Conservation (phyloP, 2,329 filamentous ascomycete genomes). For the Sporothrix mexicana region DNA sequence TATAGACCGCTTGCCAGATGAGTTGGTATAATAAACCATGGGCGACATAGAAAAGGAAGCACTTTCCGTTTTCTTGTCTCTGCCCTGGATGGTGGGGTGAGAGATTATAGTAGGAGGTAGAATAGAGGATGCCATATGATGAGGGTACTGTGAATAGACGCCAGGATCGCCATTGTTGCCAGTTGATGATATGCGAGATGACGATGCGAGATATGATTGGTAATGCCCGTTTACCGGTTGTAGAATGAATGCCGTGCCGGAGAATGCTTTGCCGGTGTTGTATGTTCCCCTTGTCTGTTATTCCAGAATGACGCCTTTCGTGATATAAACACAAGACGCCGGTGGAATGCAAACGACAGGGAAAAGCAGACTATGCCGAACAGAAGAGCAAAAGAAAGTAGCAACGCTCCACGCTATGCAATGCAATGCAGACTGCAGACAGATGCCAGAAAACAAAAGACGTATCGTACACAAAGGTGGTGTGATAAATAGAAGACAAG, state of each 20-base stretch:
- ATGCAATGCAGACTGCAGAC: conserved; percentile 19
- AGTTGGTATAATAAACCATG: no score
- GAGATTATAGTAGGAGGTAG: background rate
- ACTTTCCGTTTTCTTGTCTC: conserved; percentile 14
- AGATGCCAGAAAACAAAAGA: background rate
- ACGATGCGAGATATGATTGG: no score
- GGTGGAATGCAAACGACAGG: background rate
- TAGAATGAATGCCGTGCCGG: background rate
- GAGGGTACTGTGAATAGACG: background rate
- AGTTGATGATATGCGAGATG: background rate
- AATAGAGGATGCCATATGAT: no score
- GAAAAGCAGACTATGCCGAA: background rate
- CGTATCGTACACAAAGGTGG: conserved; percentile 16
- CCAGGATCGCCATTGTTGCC: conserved; percentile 4
- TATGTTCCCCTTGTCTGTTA: background rate
- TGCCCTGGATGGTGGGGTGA: background rate
- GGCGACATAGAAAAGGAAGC: conserved; percentile 8
- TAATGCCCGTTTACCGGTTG: background rate
- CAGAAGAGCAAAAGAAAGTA: background rate
- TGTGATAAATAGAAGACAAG: no score
- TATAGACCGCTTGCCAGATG: conserved; percentile 20
- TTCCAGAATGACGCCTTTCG: background rate
- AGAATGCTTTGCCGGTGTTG: background rate
- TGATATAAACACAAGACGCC: conserved; percentile 8
- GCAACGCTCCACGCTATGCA: conserved; percentile 12